Conservation (phyloP, 305 asterid genomes). For the Withania somnifera region DNA sequence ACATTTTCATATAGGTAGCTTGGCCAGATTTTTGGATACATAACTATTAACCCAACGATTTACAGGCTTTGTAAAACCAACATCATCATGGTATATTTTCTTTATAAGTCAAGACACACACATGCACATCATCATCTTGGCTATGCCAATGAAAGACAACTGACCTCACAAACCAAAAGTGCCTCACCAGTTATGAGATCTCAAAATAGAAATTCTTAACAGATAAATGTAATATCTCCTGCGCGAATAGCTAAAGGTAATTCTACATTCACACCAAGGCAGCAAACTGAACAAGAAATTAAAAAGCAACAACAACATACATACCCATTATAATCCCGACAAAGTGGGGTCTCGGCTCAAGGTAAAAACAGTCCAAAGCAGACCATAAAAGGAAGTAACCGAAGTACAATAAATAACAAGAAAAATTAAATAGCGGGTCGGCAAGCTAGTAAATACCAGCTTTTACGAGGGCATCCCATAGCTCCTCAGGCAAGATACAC, state of each 20-base stretch:
- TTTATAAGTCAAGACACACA: neutral
- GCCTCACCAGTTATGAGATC: neutral
- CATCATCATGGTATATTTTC: neutral
- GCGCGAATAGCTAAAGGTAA: neutral
- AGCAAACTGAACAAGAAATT: neutral
- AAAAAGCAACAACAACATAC: neutral
- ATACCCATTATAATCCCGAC: no score
- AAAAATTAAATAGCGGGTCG: neutral
- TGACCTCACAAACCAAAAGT: neutral
- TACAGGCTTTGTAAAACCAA: neutral
- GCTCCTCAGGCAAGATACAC: constrained; percentile 95
- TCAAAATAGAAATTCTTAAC: neutral
- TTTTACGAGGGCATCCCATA: constrained; percentile 90
- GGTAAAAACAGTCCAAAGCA: no score
- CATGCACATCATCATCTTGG: neutral
- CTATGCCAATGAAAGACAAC: neutral
- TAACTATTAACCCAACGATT: neutral
- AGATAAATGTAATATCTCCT: neutral
- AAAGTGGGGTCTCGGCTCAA: no score
- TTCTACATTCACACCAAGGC: neutral
- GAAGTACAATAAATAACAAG: no score
- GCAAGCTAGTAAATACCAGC: constrained; percentile 55
- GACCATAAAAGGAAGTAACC: no score
- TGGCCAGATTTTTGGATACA: neutral
- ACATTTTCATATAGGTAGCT: neutral